Base-by-base conservation (phyloP, 2,329 filamentous ascomycete genomes). In the Chrysosphaeria jannelii region DNA sequence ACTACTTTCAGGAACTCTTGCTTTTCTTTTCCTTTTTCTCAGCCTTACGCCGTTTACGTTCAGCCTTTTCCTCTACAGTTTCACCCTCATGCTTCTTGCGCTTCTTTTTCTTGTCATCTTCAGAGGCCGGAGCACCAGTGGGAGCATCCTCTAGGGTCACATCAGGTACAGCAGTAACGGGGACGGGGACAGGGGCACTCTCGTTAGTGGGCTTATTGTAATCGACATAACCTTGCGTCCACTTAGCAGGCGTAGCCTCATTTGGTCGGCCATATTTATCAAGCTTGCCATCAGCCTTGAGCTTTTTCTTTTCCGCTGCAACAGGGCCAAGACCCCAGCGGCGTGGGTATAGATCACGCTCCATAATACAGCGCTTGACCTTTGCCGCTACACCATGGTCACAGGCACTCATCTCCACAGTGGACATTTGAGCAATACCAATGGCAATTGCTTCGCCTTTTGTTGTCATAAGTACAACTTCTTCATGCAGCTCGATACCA, bases 311-410 rank as follows among this genome's bases (percentile, higher is more conserved):
- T 59, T 93, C 78, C 23, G 70, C 51, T 23, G 85, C 85, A 29
- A 81, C 68, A 25, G 85, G 81, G 30, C 85, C 85, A 41, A 93
- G 63, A 34, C 85, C 85, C 85, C 85, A 97, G 55, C 81, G 59
- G 44, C 78, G 63, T 32, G 85, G 85, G 59, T 97, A 97, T 28
- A 93, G 58, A 44, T 93, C 85, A 38, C 85, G 74, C 58, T 97
- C 85, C 85, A 97, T 97, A 47, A 97, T 97, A 48, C 79, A 90
- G 38, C 85, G 70, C 68, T 97, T 97, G 44, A 97, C 76, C 58
- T 91, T 93, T 36, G 85, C 85, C 28, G 93, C 81, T 28, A 91
- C 78, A 37, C 85, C 85, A 48, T 97, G 85, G 42, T 93, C 79
- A 48, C 85, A 93, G 16, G 78, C 81, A 14, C 76, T 76, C 48